Evolutionary conservation across 495 filamentous ascomycete species (phyloP).

Genomic region (Talaromyces borbonicus): DNA sequence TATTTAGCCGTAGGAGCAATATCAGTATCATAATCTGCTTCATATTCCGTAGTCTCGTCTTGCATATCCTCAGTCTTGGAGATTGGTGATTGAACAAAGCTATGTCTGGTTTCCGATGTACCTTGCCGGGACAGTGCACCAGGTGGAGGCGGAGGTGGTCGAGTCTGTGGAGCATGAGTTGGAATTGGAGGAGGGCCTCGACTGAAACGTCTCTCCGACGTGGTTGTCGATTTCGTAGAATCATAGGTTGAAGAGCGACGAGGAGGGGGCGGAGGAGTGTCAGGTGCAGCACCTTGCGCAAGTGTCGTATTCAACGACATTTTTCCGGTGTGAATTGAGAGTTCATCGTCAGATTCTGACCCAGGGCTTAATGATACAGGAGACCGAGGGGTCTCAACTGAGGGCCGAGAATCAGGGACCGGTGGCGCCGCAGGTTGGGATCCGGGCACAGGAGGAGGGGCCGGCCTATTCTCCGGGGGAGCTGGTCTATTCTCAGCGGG

Average conservation of each 20-base stretch:
- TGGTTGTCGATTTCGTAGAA: slow-evolving; percentile 38
- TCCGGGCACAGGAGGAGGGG: slow-evolving; percentile 49
- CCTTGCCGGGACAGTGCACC: slow-evolving; percentile 47
- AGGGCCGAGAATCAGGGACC: slow-evolving; percentile 56
- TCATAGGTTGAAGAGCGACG: slow-evolving; percentile 34
- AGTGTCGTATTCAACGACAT: slow-evolving; percentile 29
- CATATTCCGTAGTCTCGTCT: slow-evolving; percentile 87
- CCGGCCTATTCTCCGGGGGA: slow-evolving; percentile 18
- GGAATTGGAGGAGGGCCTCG: slow-evolving; percentile 43
- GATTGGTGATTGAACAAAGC: slow-evolving; percentile 25
- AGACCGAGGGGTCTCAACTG: slow-evolving; percentile 37
- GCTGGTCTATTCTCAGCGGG: slow-evolving; percentile 23
- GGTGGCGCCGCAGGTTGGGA: slow-evolving; percentile 60
- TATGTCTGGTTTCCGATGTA: slow-evolving; percentile 44
- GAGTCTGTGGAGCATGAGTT: slow-evolving; percentile 28
- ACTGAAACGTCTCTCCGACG: slow-evolving; percentile 41
- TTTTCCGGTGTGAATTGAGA: slow-evolving; percentile 54
- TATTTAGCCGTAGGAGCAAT: slow-evolving; percentile 82
- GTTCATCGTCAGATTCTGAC: slow-evolving; percentile 88
- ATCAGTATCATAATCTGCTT: slow-evolving; percentile 97
- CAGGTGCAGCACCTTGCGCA: slow-evolving; percentile 18
- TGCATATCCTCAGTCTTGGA: slow-evolving; percentile 52
- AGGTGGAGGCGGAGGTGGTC: slow-evolving; percentile 74
- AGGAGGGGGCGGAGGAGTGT: slow-evolving; percentile 35
- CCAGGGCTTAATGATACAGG: slow-evolving; percentile 61